Base-by-base conservation (phyloP, 1,284 basidiomycete genomes). In the Cystobasidium sp. region DNA sequence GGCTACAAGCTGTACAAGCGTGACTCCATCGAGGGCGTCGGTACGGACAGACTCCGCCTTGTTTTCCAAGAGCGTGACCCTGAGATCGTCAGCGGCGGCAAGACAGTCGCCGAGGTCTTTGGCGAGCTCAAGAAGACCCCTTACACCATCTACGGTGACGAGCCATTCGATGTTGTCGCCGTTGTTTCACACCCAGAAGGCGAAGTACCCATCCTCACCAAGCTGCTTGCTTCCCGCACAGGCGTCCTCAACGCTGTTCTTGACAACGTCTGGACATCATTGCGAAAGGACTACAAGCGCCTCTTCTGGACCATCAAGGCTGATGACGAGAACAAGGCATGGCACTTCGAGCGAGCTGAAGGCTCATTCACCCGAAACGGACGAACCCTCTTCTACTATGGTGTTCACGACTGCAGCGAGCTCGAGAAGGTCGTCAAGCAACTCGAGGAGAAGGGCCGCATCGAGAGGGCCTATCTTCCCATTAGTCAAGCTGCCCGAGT, bases 341-440 rank as follows among this genome's bases (percentile, higher is more conserved):
- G 96, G 96, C 96, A 99, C 85, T 99, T 97, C 82, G 97, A 99
- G 86, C 89, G 94, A 71, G 94, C 96, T 0, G 96, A 99, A 79
- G 96, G 96, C 8, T 93, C 91, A 83, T 99, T 99, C 85, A 97
- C 95, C 12, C 88, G 97, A 68, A 93, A 93, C 44, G 94, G 96
- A 58, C 82, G 85, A 82, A 94, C 90, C 81, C 85, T 99, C 81
- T 99, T 97, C 88, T 99, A 96, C 94, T 98, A 97, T 82, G 96
- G 96, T 68, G 87, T 98, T 53, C 90, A 91, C 79, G 93, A 97
- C 80, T 90, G 97, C 47, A 87, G 88, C 75, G 95, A 98, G 83
- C 93, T 99, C 49, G 94, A 99, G 86, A 87, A 85, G 78, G 88
- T 90, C 75, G 89, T 97, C 77, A 88, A 88, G 81, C 87, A 86